phyloP scores from a whole-genome alignment of 306 rosid genomes.

The Castanea sativa region DNA sequence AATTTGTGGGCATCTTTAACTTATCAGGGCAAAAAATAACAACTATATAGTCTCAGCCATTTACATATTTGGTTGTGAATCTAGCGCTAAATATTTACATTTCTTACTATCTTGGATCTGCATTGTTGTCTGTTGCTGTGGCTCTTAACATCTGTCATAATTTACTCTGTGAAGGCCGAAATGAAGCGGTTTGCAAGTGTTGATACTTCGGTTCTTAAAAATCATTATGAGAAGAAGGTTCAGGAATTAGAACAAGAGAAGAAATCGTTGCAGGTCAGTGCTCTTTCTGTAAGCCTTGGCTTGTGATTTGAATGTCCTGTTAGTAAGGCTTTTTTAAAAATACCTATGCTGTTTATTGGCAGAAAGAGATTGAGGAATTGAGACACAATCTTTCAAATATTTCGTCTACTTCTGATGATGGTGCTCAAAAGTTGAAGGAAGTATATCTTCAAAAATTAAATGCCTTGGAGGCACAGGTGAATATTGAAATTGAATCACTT shows the following conservation, averaged over 20 bases:
- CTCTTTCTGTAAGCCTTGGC: constrained; percentile 10
- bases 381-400: constrained; percentile 61
- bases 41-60: background rate
- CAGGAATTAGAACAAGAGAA: constrained; percentile 85
- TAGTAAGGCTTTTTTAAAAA: background rate
- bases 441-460: constrained; percentile 88
- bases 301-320: background rate
- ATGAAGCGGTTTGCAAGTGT: constrained; percentile 66
- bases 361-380: constrained; percentile 88
- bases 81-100: background rate
- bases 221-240: constrained; percentile 91
- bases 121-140: background rate
- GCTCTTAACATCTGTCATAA: background rate
- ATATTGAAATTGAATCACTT: constrained; percentile 11
- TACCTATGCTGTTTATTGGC: background rate
- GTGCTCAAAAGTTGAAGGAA: constrained; percentile 81
- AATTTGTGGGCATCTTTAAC: background rate
- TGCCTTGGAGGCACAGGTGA: constrained; percentile 83
- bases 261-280: constrained; percentile 72
- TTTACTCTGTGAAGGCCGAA: constrained; percentile 64
- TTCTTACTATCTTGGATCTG: background rate
- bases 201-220: constrained; percentile 71
- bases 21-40: background rate
- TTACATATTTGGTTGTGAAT: background rate
- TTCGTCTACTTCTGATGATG: constrained; percentile 78